Base-by-base conservation (phyloP, 306 rosid genomes). In the Corylus americana region DNA sequence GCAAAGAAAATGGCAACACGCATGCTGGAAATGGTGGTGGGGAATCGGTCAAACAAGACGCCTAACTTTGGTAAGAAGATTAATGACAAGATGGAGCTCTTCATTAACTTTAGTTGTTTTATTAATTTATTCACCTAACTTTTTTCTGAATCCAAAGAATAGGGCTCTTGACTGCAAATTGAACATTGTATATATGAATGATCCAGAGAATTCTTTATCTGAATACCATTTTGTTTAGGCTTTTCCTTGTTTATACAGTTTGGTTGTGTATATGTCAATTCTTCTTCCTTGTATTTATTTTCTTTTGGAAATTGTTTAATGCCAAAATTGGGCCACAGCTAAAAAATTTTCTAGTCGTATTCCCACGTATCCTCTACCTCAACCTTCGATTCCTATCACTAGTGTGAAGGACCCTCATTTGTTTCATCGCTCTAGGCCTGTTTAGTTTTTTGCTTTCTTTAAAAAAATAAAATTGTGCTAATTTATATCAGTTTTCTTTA, bases 1-100 rank as follows among this genome's bases (percentile, higher is more conserved):
- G 93, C 84, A 92, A 92, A 80, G 98, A 91, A 85, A 92, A 92
- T 27, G 90, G 98, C 71, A 70, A 70, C 83, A 29, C 70, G 51
- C 84, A 85, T 20, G 94, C 88, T 9, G 97, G 86, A 71, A 87
- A 82, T 75, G 86, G 77, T 0, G 94, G 92, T 20, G 83, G 83
- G 25, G 97, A 92, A 81, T 89, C 96, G 67, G 98, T 94, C 86
- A 91, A 85, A 89, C 78, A 71, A 57, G 39, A 59, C 9, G 70
- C 37, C 44, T 54, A 20, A 71, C 44, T 62, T 44, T 42, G 61
- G 58, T 22, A 78, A 27, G 63, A 78, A 75, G 78, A 77, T 82
- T 61, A 74, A n/a, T 18, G 29, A 39, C 14, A 68, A 39, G 51
- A 37, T 68, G 53, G 50, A 76, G 55, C 72, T 74, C 55, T 74